A percentile compares a stretch with the other conserved stretches of the same genome.
Conservation (phyloP, 1,284 basidiomycete species). For the Lentinula novae-zelandiae region DNA sequence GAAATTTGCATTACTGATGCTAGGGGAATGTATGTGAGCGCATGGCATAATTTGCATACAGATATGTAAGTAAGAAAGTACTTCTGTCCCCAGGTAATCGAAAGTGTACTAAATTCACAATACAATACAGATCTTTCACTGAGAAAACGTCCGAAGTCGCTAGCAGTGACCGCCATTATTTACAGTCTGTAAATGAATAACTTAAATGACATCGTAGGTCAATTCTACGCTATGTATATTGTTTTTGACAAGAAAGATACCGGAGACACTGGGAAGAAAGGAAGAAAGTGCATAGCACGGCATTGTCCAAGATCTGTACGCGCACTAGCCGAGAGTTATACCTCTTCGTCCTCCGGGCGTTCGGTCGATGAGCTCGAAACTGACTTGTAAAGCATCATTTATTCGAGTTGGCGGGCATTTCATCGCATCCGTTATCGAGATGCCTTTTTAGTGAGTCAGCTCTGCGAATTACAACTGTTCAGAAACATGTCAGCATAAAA, state of each 20-base stretch:
- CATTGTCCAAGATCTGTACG: neutral
- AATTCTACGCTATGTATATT: neutral
- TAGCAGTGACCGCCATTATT: neutral
- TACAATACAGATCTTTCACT: neutral
- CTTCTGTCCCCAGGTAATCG: too few relatives aligned
- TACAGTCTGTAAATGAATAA: neutral
- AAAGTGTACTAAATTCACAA: too few relatives aligned
- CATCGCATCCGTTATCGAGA: constrained; percentile 19
- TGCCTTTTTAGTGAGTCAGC: constrained; percentile 55
- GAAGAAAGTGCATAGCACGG: neutral
- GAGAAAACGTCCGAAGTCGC: neutral
- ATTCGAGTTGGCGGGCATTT: constrained; percentile 10
- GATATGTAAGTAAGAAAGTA: neutral
- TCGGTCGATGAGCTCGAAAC: neutral
- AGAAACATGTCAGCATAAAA: neutral
- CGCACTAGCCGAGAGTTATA: neutral
- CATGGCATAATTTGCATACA: neutral
- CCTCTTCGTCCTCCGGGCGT: neutral
- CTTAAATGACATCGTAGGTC: too few relatives aligned
- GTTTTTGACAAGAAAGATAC: neutral
- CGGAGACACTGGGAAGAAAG: neutral
- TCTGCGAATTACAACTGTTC: constrained; percentile 4
- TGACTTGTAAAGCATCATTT: neutral
- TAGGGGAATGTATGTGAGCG: too few relatives aligned
- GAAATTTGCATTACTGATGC: too few relatives aligned